Percentiles rank a stretch among this genome's conserved stretches.
Evolutionary conservation across 1,139 yeast genomes (phyloP).

Genomic region (Taphrina deformans): DNA sequence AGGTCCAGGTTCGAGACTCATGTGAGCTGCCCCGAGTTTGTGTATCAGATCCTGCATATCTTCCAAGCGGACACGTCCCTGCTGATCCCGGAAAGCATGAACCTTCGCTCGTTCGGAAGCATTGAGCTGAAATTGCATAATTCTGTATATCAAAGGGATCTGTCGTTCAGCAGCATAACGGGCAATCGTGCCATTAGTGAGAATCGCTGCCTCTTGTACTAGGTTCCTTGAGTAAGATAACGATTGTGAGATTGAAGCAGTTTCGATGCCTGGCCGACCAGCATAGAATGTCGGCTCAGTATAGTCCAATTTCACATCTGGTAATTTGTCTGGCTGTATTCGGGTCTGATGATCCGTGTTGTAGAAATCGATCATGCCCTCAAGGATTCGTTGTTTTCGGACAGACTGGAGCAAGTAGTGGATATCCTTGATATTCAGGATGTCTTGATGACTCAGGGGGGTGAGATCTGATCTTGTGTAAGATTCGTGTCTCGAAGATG

Average conservation of each 20-base stretch:
- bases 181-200: conserved; percentile 66
- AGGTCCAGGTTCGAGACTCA: conserved; percentile 4
- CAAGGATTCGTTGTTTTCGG: background rate
- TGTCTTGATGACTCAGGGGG: background rate
- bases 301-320: background rate
- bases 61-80: background rate
- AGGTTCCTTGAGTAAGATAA: conserved; percentile 15
- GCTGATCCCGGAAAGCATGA: background rate
- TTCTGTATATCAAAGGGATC: conserved; percentile 62
- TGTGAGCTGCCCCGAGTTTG: conserved; percentile 1
- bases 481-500: background rate
- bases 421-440: background rate
- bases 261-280: conserved; percentile 16
- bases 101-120: background rate
- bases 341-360: background rate
- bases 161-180: conserved; percentile 50
- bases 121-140: conserved; percentile 46
- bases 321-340: conserved; percentile 14
- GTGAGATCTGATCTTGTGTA: background rate
- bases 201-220: conserved; percentile 34
- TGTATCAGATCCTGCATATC: background rate
- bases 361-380: conserved; percentile 20
- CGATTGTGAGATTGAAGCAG: background rate
- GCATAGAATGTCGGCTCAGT: conserved; percentile 11
- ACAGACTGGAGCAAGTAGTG: conserved; percentile 39